These are phyloP conservation scores for Graphilbum sp. DNA, from an alignment of 2,329 filamentous ascomycete genomes.

Conservation along the genomic window DNA sequence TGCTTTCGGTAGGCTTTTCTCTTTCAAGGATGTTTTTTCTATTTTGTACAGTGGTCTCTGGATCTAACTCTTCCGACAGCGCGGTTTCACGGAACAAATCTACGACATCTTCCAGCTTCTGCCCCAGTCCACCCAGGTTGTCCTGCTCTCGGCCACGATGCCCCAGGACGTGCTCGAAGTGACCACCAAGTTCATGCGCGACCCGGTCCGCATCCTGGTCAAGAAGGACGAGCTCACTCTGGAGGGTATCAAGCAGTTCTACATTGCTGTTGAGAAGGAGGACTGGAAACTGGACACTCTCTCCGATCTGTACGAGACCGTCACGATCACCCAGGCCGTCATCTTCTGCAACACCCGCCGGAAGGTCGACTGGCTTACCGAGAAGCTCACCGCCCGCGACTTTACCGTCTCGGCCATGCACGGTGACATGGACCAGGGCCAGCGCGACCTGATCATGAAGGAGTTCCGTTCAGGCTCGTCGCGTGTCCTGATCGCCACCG, in stretches of 20 bases:
- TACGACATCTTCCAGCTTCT: constrained; percentile 99
- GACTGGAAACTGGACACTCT: constrained; percentile 99
- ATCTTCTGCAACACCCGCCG: constrained; percentile 99
- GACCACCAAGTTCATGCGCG: constrained; percentile 99
- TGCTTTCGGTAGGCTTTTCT: constrained; percentile 62
- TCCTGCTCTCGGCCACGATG: constrained; percentile 95
- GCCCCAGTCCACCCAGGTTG: constrained; percentile 94
- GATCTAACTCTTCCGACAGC: constrained; percentile 40
- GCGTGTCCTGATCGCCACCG: constrained; percentile 95
- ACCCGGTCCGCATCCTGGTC: constrained; percentile 95
- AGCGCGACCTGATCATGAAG: constrained; percentile 99
- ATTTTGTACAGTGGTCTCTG: too few species aligned
- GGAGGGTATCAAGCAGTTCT: constrained; percentile 99
- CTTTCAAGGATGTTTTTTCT: too few species aligned
- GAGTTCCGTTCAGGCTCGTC: constrained; percentile 98
- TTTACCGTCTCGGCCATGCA: constrained; percentile 99
- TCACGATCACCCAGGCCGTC: constrained; percentile 98
- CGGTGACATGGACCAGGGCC: constrained; percentile 95
- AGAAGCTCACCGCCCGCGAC: constrained; percentile 96
- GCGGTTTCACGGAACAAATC: constrained; percentile 99
- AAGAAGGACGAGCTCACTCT: constrained; percentile 99
- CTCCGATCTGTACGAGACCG: constrained; percentile 96
- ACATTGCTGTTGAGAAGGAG: constrained; percentile 99
- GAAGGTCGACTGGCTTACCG: constrained; percentile 99
- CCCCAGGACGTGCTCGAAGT: constrained; percentile 98